phyloP scores from a whole-genome alignment of 164 flowering plant genomes.

The Umbellularia californica region DNA sequence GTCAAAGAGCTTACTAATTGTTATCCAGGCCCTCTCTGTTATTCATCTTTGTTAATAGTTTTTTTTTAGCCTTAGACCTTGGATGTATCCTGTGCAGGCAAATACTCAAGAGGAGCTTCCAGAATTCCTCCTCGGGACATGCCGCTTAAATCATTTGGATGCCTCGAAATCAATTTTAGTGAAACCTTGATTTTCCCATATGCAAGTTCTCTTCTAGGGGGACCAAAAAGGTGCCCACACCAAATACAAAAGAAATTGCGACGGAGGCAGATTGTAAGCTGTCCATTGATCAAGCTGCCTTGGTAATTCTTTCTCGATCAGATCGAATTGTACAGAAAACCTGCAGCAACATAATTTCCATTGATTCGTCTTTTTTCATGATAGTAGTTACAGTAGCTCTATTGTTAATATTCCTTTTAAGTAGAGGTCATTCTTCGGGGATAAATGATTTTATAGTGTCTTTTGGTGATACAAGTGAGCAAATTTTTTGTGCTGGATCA shows the following conservation, averaged over 20 bases:
- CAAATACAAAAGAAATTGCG: not conserved
- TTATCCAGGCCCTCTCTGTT: not conserved
- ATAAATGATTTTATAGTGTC: no score
- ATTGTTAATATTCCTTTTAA: not conserved
- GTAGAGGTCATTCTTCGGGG: not conserved
- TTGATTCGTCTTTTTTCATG: not conserved
- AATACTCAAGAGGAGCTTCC: constrained; percentile 82
- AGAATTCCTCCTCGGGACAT: constrained; percentile 81
- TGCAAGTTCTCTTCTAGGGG: not conserved
- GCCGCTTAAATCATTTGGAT: constrained; percentile 75
- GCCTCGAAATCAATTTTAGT: constrained; percentile 50
- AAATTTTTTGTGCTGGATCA: not conserved
- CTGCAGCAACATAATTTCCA: not conserved
- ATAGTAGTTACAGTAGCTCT: not conserved
- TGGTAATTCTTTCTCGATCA: not conserved
- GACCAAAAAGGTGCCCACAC: not conserved
- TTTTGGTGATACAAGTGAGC: not conserved
- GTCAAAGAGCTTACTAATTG: not conserved
- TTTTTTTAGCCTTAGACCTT: not conserved
- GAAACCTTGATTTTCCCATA: constrained; percentile 16
- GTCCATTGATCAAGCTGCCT: not conserved
- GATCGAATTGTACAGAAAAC: not conserved
- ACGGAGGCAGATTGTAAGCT: not conserved
- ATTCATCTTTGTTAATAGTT: not conserved
- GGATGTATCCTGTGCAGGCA: constrained; percentile 42